phyloP scores from a whole-genome alignment of 352 stramenopile species.

The Globisporangium acanthophoron region DNA sequence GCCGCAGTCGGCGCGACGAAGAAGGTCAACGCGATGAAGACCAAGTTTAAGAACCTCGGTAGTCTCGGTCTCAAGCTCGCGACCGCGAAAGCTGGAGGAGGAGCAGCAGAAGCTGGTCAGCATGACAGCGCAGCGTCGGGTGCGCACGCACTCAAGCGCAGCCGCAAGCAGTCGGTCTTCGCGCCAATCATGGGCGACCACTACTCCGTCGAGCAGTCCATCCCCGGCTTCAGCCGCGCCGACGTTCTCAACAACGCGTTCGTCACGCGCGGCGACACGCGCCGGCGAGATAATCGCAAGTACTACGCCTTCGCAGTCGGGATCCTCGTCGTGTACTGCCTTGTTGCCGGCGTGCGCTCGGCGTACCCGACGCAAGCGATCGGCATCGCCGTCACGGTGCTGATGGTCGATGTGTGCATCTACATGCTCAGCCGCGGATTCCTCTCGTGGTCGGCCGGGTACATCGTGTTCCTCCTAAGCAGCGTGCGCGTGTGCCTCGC shows the following conservation, averaged over 20 bases:
- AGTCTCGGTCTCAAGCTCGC: conserved; percentile 72
- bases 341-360: conserved; percentile 50
- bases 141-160: conserved; percentile 12
- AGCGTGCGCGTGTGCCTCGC: conserved; percentile 64
- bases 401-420: conserved; percentile 70
- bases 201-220: conserved; percentile 73
- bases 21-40: conserved; percentile 73
- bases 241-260: conserved; percentile 81
- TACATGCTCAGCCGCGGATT: conserved; percentile 68
- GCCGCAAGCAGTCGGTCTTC: conserved; percentile 66
- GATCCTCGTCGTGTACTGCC: conserved; percentile 50
- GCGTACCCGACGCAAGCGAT: conserved; percentile 55
- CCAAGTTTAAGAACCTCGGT: conserved; percentile 79
- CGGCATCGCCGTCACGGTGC: conserved; percentile 56
- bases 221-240: conserved; percentile 62
- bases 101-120: conserved; percentile 10
- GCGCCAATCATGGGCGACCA: conserved; percentile 69
- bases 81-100: conserved; percentile 25
- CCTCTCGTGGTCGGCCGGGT: conserved; percentile 70
- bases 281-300: conserved; percentile 38
- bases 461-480: conserved; percentile 79
- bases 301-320: conserved; percentile 44
- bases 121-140: background rate
- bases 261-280: conserved; percentile 49
- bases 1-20: conserved; percentile 67